phyloP scores from a whole-genome alignment of 768 basidiomycete genomes.

The Agaricus blazei region DNA sequence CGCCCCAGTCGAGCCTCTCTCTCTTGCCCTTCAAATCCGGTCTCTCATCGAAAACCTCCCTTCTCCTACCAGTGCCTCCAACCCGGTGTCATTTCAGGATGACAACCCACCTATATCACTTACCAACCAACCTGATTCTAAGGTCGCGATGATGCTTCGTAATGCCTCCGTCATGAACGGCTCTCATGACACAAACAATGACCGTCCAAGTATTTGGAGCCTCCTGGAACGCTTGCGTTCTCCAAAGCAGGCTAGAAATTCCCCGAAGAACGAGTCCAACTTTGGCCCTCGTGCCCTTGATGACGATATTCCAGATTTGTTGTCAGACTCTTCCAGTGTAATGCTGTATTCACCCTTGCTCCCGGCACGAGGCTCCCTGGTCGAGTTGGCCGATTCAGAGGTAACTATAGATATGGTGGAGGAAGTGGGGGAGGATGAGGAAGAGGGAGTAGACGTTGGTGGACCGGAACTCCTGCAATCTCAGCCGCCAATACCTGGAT shows the following conservation, averaged over 20 bases:
- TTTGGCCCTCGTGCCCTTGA: not conserved
- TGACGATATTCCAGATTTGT: not conserved
- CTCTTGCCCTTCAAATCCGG: slow-evolving; percentile 6
- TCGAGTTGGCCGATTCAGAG: slow-evolving; percentile 7
- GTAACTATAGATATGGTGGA: slow-evolving; percentile 2
- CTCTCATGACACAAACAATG: not conserved
- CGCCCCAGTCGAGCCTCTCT: not conserved
- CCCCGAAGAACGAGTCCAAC: not conserved
- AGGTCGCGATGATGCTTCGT: not conserved
- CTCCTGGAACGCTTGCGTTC: slow-evolving; percentile 1
- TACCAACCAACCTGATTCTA: not conserved
- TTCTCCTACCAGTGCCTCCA: not conserved
- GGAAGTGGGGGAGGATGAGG: slow-evolving; percentile 2
- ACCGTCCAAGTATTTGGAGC: slow-evolving; percentile 6
- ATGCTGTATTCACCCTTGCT: slow-evolving; percentile 5
- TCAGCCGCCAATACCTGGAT: slow-evolving; percentile 1
- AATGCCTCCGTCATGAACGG: slow-evolving; percentile 8
- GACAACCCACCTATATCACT: not conserved
- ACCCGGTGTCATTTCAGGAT: not conserved
- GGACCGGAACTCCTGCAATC: not conserved
- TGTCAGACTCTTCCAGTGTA: not conserved
- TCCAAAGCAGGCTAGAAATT: not conserved
- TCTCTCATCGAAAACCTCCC: slow-evolving; percentile 4
- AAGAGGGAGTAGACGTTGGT: not conserved
- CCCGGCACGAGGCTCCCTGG: not conserved